Evolutionary conservation across 73 alveolate genomes (phyloP).

Genomic region (Blepharisma japonicum): DNA sequence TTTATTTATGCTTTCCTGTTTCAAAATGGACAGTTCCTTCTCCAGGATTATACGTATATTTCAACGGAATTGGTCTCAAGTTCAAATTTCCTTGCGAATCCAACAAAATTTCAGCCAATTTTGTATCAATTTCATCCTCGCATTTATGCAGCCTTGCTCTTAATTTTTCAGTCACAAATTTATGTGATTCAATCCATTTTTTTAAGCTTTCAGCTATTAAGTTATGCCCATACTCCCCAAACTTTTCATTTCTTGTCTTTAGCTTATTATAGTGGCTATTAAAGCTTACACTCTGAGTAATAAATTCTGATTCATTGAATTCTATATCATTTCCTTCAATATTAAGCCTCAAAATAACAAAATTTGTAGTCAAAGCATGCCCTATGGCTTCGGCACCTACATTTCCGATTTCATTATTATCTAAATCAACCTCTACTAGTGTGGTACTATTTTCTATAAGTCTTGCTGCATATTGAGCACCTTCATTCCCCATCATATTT

Average conservation of each 20-base stretch:
- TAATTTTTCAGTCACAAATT: slow-evolving; percentile 31
- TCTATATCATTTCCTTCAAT: slow-evolving; percentile 1
- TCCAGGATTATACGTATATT: slow-evolving; percentile 34
- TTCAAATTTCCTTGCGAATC: slow-evolving; percentile 30
- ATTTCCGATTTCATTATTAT: slow-evolving; percentile 7
- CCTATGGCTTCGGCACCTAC: slow-evolving; percentile 5
- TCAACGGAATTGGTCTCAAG: slow-evolving; percentile 30
- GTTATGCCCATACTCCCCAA: slow-evolving; percentile 27
- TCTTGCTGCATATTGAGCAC: slow-evolving; percentile 4
- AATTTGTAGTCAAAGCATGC: not conserved
- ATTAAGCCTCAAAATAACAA: not conserved
- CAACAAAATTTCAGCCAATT: slow-evolving; percentile 10
- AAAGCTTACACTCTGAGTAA: slow-evolving; percentile 10
- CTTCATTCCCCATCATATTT: slow-evolving; percentile 21
- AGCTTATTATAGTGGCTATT: slow-evolving; percentile 5
- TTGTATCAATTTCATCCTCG: slow-evolving; percentile 16
- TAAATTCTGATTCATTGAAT: slow-evolving; percentile 4
- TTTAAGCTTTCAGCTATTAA: slow-evolving; percentile 26
- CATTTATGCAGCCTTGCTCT: slow-evolving; percentile 9
- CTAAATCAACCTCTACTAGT: slow-evolving; percentile 16
- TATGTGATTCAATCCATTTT: slow-evolving; percentile 23
- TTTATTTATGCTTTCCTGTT: not conserved
- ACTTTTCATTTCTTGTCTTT: slow-evolving; percentile 18
- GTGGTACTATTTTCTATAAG: not conserved
- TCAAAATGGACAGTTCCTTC: slow-evolving; percentile 32